Percentiles rank a stretch among this genome's conserved stretches.
These are phyloP conservation scores for Silene coronaria DNA, from an alignment of 179 eudicot genomes.

Conservation along the genomic window DNA sequence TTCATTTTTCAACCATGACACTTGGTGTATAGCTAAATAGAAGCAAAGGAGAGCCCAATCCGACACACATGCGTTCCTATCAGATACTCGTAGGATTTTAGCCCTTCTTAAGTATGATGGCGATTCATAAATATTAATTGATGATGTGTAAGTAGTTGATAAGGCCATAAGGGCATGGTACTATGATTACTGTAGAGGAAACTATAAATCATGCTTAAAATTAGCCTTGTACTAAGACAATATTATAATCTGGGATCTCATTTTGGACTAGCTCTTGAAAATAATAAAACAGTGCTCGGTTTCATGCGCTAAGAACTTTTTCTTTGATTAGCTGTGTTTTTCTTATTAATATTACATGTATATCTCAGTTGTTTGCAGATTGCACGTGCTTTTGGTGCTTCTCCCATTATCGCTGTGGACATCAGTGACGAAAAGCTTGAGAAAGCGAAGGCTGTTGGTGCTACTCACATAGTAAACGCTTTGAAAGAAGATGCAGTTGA, in stretches of 20 bases:
- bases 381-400: constrained; percentile 98
- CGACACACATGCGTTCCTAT: too few relatives aligned
- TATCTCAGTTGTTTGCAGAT: constrained; percentile 89
- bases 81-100: too few relatives aligned
- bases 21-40: too few relatives aligned
- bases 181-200: neutral
- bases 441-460: constrained; percentile 77
- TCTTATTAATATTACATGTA: constrained; percentile 17
- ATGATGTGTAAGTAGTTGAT: neutral
- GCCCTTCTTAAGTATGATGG: too few relatives aligned
- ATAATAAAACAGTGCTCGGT: neutral
- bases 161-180: neutral
- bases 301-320: neutral
- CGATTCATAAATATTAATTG: neutral
- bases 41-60: too few relatives aligned
- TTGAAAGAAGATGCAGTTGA: constrained; percentile 71
- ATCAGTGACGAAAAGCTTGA: constrained; percentile 83
- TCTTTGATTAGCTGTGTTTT: neutral
- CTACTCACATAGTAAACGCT: constrained; percentile 78
- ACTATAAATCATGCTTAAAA: neutral
- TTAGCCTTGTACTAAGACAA: too few relatives aligned
- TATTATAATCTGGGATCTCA: too few relatives aligned
- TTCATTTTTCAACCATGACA: neutral
- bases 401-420: constrained; percentile 89
- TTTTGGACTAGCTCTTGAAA: neutral